A percentile compares a stretch with the other conserved stretches of the same genome.
These are phyloP conservation scores for Claviceps arundinis DNA, from an alignment of 2,329 filamentous ascomycete species.

Conservation along the genomic window DNA sequence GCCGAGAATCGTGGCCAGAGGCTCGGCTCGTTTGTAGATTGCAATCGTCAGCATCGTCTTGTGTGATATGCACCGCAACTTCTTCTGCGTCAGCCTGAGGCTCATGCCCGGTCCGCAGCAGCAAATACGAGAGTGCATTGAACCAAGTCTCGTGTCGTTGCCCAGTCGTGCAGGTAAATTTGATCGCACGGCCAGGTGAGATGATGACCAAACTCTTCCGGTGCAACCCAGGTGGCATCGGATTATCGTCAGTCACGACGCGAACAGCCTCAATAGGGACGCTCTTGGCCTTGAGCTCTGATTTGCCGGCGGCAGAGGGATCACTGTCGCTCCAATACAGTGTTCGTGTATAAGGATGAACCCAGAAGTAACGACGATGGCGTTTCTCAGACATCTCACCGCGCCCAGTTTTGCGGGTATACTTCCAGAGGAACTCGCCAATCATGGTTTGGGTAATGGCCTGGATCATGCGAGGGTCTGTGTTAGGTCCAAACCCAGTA, in stretches of 20 bases:
- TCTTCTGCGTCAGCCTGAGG: slow-evolving; percentile 49
- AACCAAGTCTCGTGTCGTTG: slow-evolving; percentile 98
- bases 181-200: slow-evolving; percentile 76
- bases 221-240: slow-evolving; percentile 86
- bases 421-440: slow-evolving; percentile 97
- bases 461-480: slow-evolving; percentile 96
- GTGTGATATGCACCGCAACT: slow-evolving; percentile 41
- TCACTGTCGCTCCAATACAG: slow-evolving; percentile 94
- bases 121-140: slow-evolving; percentile 86
- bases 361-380: slow-evolving; percentile 96
- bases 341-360: slow-evolving; percentile 92
- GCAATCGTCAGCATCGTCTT: slow-evolving; percentile 63
- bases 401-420: slow-evolving; percentile 87
- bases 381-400: slow-evolving; percentile 78
- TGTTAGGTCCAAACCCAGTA: slow-evolving; percentile 53
- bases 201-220: slow-evolving; percentile 85
- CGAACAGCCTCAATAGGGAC: slow-evolving; percentile 86
- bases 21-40: slow-evolving; percentile 47
- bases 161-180: slow-evolving; percentile 87
- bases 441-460: slow-evolving; percentile 99
- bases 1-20: slow-evolving; percentile 26
- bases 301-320: slow-evolving; percentile 63
- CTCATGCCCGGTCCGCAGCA: slow-evolving; percentile 60
- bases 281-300: slow-evolving; percentile 71
- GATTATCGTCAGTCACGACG: slow-evolving; percentile 88